A percentile compares a stretch with the other conserved stretches of the same genome.
Evolutionary conservation across 2,329 filamentous ascomycete species (phyloP).

Genomic region (Hypoxylon sp.): DNA sequence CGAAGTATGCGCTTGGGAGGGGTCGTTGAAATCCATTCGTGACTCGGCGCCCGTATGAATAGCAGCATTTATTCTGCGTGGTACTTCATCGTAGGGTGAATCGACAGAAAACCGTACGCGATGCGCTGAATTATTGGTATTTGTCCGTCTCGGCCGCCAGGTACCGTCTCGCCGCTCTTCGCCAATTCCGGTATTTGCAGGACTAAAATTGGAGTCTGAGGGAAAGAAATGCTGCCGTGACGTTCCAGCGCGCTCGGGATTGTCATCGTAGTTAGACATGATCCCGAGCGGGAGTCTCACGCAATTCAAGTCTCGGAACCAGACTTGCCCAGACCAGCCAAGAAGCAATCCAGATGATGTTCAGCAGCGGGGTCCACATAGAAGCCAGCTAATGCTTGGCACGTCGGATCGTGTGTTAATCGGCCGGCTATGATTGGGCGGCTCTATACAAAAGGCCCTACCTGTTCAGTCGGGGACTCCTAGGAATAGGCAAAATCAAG

Average conservation of each 20-base stretch:
- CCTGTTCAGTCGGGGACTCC: conserved; percentile 22
- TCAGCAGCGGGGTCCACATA: conserved; percentile 29
- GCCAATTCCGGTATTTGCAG: conserved; percentile 5
- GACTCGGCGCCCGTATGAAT: conserved; percentile 8
- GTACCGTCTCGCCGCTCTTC: conserved; percentile 25
- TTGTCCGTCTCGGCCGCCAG: conserved; percentile 36
- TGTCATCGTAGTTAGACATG: conserved; percentile 40
- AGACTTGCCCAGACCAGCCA: conserved; percentile 29
- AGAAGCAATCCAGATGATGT: conserved; percentile 38
- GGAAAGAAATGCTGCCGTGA: conserved; percentile 33
- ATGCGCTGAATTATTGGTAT: conserved; percentile 33
- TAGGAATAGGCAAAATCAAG: conserved; percentile 40
- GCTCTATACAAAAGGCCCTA: conserved; percentile 32
- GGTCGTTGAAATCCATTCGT: conserved; percentile 29
- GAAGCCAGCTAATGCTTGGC: conserved; percentile 34
- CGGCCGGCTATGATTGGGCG: conserved; percentile 37
- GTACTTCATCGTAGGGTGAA: conserved; percentile 23
- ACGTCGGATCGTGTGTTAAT: conserved; percentile 35
- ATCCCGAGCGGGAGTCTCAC: conserved; percentile 28
- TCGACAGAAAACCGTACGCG: conserved; percentile 37
- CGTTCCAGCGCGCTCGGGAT: conserved; percentile 32
- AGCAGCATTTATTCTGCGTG: conserved; percentile 27
- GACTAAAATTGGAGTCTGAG: conserved; percentile 20
- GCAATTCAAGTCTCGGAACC: conserved; percentile 30
- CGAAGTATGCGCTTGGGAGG: conserved; percentile 26